Percentiles rank a stretch among this genome's conserved stretches.
Conservation (phyloP, 2,329 filamentous ascomycete genomes). For the Mycogone perniciosa region DNA sequence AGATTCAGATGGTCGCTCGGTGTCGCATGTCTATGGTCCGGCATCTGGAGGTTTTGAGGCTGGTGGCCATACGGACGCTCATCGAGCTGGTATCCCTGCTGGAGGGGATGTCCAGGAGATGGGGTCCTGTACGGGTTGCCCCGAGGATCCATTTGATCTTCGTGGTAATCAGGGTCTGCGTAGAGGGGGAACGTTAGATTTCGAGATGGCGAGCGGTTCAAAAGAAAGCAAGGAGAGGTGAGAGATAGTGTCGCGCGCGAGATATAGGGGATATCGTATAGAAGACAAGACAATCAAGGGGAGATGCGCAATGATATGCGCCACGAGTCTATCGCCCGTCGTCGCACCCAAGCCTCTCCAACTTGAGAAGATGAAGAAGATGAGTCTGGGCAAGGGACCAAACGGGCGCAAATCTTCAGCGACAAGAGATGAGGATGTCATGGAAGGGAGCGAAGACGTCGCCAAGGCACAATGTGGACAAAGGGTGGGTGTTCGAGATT, state of each 20-base stretch:
- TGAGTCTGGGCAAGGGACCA: conserved; percentile 3
- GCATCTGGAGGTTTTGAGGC: conserved; percentile 29
- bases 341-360: neutral
- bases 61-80: conserved; percentile 61
- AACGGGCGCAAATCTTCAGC: conserved; percentile 1
- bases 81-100: conserved; percentile 74
- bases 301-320: conserved; percentile 3
- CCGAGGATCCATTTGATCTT: conserved; percentile 51
- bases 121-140: conserved; percentile 55
- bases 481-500: conserved; percentile 13
- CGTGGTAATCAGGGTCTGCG: conserved; percentile 55
- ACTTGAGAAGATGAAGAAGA: conserved; percentile 1
- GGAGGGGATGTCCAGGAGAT: conserved; percentile 68
- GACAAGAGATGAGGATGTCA: conserved; percentile 4
- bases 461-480: conserved; percentile 5
- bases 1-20: conserved; percentile 72
- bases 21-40: conserved; percentile 40
- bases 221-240: neutral
- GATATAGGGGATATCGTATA: neutral
- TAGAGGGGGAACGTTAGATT: conserved; percentile 10
- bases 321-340: neutral
- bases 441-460: conserved; percentile 2
- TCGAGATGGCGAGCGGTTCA: neutral
- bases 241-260: neutral
- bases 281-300: neutral